These are phyloP conservation scores for Cladosporium sp. DNA, from an alignment of 2,329 filamentous ascomycete genomes.

Conservation along the genomic window DNA sequence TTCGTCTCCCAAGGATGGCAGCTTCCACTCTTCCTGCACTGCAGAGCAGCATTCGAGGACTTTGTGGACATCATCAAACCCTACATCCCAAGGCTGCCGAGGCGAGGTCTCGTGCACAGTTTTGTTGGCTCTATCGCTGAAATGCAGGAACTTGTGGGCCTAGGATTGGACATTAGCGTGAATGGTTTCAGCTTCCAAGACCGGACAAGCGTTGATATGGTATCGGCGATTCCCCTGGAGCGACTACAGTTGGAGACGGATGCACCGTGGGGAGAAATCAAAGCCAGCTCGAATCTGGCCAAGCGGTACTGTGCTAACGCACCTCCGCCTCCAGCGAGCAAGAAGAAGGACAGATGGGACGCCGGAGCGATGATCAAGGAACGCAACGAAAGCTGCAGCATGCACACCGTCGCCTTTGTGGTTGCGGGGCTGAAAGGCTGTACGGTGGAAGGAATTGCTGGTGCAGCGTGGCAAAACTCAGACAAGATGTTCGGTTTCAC, in stretches of 20 bases:
- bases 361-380: conserved; percentile 47
- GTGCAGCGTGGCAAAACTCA: conserved; percentile 38
- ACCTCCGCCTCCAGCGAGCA: conserved; percentile 33
- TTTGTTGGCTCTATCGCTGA: conserved; percentile 38
- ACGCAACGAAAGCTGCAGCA: conserved; percentile 49
- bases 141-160: conserved; percentile 36
- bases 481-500: conserved; percentile 29
- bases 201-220: conserved; percentile 40
- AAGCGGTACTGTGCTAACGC: conserved; percentile 34
- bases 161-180: conserved; percentile 45
- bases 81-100: conserved; percentile 36
- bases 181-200: conserved; percentile 47
- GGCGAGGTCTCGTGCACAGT: conserved; percentile 37
- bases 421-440: conserved; percentile 48
- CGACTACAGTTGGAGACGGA: conserved; percentile 47
- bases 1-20: conserved; percentile 30
- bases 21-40: conserved; percentile 42
- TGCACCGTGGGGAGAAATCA: conserved; percentile 47
- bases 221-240: conserved; percentile 37
- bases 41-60: conserved; percentile 41
- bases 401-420: conserved; percentile 45
- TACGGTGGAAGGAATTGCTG: conserved; percentile 40
- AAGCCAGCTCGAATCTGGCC: conserved; percentile 33
- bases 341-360: conserved; percentile 50
- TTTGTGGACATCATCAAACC: conserved; percentile 41